These are phyloP conservation scores for Leccinum solheimii DNA, from an alignment of 1,284 basidiomycete species.

Conservation along the genomic window DNA sequence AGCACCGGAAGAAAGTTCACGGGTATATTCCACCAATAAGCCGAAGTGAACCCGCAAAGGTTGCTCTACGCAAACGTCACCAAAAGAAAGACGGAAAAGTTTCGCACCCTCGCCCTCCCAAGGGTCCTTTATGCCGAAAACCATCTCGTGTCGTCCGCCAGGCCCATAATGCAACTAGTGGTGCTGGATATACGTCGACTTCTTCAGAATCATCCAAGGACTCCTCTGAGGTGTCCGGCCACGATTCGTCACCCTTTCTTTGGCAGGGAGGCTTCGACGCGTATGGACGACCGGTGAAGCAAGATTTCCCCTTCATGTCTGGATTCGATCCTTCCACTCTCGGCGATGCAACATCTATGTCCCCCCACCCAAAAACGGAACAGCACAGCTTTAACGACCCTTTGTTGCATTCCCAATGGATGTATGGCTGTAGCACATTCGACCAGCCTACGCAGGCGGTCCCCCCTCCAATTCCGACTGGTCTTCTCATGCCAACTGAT, in stretches of 20 bases:
- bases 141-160: neutral
- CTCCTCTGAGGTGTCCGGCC: too few relatives aligned
- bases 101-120: neutral
- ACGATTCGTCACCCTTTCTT: neutral
- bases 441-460: neutral
- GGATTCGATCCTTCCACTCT: neutral
- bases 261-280: neutral
- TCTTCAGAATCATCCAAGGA: neutral
- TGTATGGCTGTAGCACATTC: slow-evolving; percentile 14
- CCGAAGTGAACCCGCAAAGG: slow-evolving; percentile 9
- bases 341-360: neutral
- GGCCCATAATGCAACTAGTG: neutral
- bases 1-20: slow-evolving; percentile 30
- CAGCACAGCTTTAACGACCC: slow-evolving; percentile 8
- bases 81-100: neutral
- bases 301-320: neutral
- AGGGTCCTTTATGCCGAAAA: neutral
- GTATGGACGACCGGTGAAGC: neutral
- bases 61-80: neutral
- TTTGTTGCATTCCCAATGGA: slow-evolving; percentile 12
- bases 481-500: neutral
- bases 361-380: slow-evolving; percentile 1
- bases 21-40: slow-evolving; percentile 18
- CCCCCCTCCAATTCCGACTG: neutral
- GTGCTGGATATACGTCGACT: neutral